Base-by-base conservation (phyloP, 2,329 filamentous ascomycete species). In the Alternaria ethzedia region DNA sequence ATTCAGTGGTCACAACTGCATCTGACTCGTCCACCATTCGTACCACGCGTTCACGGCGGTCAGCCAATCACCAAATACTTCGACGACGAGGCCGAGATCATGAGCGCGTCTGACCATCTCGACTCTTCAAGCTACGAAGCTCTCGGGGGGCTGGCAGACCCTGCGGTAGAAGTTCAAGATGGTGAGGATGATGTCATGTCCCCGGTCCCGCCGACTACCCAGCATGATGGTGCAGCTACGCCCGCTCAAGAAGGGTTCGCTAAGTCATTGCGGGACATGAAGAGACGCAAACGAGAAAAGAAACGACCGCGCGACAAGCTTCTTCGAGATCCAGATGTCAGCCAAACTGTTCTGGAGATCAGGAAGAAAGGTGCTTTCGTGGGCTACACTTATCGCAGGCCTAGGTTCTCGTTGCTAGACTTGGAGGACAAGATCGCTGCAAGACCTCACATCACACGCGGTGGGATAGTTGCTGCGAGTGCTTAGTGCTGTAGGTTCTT, bases 301-400 rank as follows among this genome's bases (percentile, higher is more conserved):
- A 96, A 92, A 78, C 83, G 94, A 65, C 89, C 95, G 0, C 86
- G 94, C n/a, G 96, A 99, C 79, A 91, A 91, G 72, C 81, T 98
- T 61, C 82, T 98, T 26, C 86, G 95, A 46, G 95, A 98, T 78
- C 86, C 85, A 25, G 81, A 83, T 9, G 86, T 90, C 7, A 90
- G 88, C 44, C 85, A 84, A 44, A 83, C 85, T 15, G 93, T 91
- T n/a, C 83, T 98, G 79, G 89, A 92, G 69, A 86, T 96, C 67
- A 87, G 96, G 63, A 97, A 95, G 80, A 87, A 86, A 76, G 91
- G 88, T 25, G 94, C 93, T 0, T 98, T 98, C 79, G 81, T 96
- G 65, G 95, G 95, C 1, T 99, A 99, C 77, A 93, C 91, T 2
- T 98, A 96, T 84, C 87, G 89, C 12, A 83, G 89, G 50, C 84